Evolutionary conservation across 192 early-diverging fungal species (phyloP), one percentile per base, ranked within the genome.

Genomic region (Backusella sp.): DNA sequence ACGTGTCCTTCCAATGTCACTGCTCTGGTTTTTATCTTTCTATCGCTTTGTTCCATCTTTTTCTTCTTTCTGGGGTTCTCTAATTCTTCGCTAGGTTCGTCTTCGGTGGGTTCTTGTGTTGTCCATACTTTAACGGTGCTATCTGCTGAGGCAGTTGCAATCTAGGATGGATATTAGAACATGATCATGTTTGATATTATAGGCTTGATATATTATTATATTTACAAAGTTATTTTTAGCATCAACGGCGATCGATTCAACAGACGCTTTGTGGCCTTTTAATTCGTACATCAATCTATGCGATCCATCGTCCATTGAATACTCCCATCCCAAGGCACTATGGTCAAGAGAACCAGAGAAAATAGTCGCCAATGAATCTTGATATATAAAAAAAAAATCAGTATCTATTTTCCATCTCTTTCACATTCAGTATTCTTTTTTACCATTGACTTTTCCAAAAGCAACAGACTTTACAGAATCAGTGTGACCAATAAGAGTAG

Each of bases 71-170:
- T 84, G 5, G 68, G 30, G 19, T 74, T 72, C 28, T 28, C 59
- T 3, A 66, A 74, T 14, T 75, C 80, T 23, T 80, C 71, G 14
- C 75, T 83, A 44, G 79, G 77, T 52, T 90, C 86, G 15, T 87
- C 84, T 8, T 80, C 78, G 14, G 66, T 80, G 12, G 87, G 90
- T 70, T 80, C 79, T n/a, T 76, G 79, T 73, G 86, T 89, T 49
- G 88, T 89, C 94, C 94, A 98, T 59, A 98, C 79, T 74, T 91
- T 88, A 74, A 99, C 88, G 1, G 90, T 87, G 17, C 90, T 80
- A 84, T 98, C 97, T 32, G 84, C 90, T 21, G 93, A 92, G 36
- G 90, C 96, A 49, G 86, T 88, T 30, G 91, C 92, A 77, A 95
- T 85, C 82, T 89, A 81, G 15, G 71, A 39, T 21, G 3, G 23